These are phyloP conservation scores for Coemansia interrupta DNA, from an alignment of 192 early-diverging fungal species.

Conservation along the genomic window DNA sequence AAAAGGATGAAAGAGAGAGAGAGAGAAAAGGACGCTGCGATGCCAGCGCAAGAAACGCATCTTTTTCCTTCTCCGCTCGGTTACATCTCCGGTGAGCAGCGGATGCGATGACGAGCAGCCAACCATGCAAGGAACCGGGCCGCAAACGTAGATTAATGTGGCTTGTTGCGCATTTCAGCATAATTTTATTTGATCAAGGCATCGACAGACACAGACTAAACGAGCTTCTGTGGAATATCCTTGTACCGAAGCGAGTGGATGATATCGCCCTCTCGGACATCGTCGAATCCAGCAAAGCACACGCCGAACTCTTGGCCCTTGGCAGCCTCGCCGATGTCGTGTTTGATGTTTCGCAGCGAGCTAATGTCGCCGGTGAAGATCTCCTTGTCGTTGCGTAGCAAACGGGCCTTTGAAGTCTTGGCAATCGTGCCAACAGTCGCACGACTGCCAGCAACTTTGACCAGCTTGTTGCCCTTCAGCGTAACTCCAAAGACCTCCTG, in stretches of 20 bases:
- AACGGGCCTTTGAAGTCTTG: slow-evolving; percentile 59
- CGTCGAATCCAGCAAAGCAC: slow-evolving; percentile 77
- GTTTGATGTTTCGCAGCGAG: slow-evolving; percentile 81
- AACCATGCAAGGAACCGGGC: no score
- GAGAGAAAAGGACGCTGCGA: neutral
- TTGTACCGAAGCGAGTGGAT: slow-evolving; percentile 66
- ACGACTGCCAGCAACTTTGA: slow-evolving; percentile 81
- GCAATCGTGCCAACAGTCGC: slow-evolving; percentile 70
- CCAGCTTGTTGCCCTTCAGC: slow-evolving; percentile 66
- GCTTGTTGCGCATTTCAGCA: no score
- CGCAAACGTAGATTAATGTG: no score
- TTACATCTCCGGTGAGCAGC: no score
- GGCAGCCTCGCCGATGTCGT: slow-evolving; percentile 80
- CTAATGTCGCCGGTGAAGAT: slow-evolving; percentile 68
- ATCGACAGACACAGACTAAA: slow-evolving; percentile 11
- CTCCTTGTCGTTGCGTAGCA: slow-evolving; percentile 64
- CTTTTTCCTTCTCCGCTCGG: no score
- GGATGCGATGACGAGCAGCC: no score
- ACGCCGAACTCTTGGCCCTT: slow-evolving; percentile 98
- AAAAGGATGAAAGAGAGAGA: neutral
- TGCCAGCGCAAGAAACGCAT: neutral
- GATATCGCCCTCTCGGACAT: slow-evolving; percentile 77
- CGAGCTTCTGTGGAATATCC: slow-evolving; percentile 57
- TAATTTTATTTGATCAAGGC: no score
- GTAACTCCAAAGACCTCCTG: slow-evolving; percentile 81